Percentiles rank a stretch among this genome's conserved stretches.
These are phyloP conservation scores for Stagonosporopsis rhizophila DNA, from an alignment of 2,329 filamentous ascomycete genomes.

Conservation along the genomic window DNA sequence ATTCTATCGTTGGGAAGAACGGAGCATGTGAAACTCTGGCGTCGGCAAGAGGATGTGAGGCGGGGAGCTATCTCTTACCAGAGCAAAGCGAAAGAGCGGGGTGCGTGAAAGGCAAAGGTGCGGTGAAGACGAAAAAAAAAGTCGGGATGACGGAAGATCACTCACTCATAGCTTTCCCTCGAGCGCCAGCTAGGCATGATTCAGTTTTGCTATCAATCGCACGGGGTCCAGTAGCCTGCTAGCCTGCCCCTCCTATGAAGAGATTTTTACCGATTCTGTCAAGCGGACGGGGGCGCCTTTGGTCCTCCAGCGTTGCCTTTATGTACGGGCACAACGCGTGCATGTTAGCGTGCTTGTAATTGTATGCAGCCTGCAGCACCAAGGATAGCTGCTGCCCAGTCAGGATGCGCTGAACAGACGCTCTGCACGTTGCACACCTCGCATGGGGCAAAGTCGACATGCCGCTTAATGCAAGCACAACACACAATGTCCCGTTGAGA, in stretches of 20 bases:
- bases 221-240: conserved; percentile 25
- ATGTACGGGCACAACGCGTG: conserved; percentile 39
- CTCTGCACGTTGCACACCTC: conserved; percentile 19
- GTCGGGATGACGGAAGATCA: conserved; percentile 23
- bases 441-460: conserved; percentile 18
- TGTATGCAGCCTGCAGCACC: conserved; percentile 27
- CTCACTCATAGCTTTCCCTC: conserved; percentile 52
- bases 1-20: neutral
- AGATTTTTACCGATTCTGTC: conserved; percentile 29
- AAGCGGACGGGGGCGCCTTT: conserved; percentile 25
- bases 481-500: conserved; percentile 15
- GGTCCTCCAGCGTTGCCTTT: conserved; percentile 26
- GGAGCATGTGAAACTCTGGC: conserved; percentile 8
- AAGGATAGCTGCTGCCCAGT: conserved; percentile 21
- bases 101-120: conserved; percentile 19
- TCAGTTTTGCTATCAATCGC: conserved; percentile 26
- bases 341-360: conserved; percentile 21
- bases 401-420: conserved; percentile 14
- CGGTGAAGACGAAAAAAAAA: conserved; percentile 26
- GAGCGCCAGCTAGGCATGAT: conserved; percentile 51
- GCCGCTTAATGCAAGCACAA: conserved; percentile 21
- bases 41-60: neutral
- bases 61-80: conserved; percentile 19
- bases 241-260: conserved; percentile 31
- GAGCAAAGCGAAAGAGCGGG: conserved; percentile 13